Evolutionary conservation across 495 filamentous ascomycete genomes (phyloP).

Genomic region (Wilcoxina mikolae): DNA sequence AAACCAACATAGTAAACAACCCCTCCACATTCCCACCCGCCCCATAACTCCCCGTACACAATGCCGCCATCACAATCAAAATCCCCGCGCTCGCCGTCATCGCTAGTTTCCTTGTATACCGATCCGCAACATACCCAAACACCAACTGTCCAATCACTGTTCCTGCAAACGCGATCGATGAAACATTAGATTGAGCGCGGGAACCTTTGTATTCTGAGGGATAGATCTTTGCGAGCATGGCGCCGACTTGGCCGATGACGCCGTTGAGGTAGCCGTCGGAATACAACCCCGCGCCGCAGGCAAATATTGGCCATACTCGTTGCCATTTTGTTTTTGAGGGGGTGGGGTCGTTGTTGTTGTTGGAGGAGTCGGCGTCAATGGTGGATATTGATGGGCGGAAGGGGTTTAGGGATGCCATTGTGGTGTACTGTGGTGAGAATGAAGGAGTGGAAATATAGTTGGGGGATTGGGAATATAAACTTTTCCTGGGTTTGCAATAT

Average conservation of each 20-base stretch:
- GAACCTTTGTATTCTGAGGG: constrained; percentile 47
- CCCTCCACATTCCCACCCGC: constrained; percentile 45
- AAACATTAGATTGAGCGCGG: constrained; percentile 47
- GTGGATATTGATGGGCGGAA: no score
- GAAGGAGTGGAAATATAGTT: no score
- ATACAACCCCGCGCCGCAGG: constrained; percentile 79
- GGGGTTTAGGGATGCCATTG: no score
- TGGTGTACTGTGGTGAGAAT: no score
- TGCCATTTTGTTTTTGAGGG: background rate
- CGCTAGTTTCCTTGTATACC: constrained; percentile 69
- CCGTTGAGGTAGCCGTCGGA: constrained; percentile 82
- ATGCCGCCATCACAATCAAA: constrained; percentile 64
- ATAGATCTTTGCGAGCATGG: constrained; percentile 52
- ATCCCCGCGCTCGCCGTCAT: constrained; percentile 68
- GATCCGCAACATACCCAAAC: constrained; percentile 71
- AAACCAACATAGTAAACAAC: constrained; percentile 58
- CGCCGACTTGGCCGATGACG: constrained; percentile 66
- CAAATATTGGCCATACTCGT: constrained; percentile 23
- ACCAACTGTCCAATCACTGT: constrained; percentile 72
- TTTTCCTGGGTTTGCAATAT: no score
- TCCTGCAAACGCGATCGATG: constrained; percentile 72
- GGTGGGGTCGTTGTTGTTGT: background rate
- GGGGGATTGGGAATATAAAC: no score
- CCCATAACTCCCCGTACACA: constrained; percentile 65
- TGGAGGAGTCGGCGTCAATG: background rate